Evolutionary conservation across 352 stramenopile genomes (phyloP), one percentile per base, ranked within the genome.

Genomic region (Globisporangium takayamanum): DNA sequence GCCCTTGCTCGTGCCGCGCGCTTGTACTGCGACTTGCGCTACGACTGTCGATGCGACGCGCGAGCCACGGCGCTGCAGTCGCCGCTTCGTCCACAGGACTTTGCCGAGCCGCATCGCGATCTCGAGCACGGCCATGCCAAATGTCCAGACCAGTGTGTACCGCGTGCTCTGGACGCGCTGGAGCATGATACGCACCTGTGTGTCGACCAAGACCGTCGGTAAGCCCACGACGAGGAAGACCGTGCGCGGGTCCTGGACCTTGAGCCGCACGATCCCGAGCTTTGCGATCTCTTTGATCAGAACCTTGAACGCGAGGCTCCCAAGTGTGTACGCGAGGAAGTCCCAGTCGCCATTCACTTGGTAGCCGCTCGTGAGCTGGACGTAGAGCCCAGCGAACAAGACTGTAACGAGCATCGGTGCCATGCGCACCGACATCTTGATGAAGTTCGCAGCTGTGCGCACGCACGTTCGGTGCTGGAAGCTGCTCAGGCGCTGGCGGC

Each of bases 141-240:
- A 57, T 1, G 62, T 65, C 37, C 67, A 72, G 11, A 36, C 51
- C 0, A 69, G 57, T n/a, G 67, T 67, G 37, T 73, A 58, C 12
- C 52, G 37, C 16, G 59, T 64, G 18, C 64, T 70, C 25, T 67
- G 50, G 22, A 62, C 62, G 2, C 69, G 64, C 22, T 75, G 56
- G 33, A 84, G 33, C 15, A 73, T 54, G 7, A 84, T 67, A 44
- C 72, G 67, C 4, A 73, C 48, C 50, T 84, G 72, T 5, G 71
- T 80, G 57, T 84, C 69, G 44, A 84, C 73, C 33, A 84, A 45
- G 18, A 78, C 69, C 3, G 71, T 79, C 8, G 74, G 71, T 0
- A 80, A 36, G 5, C 53, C 74, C 0, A 78, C 64, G 1, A 64
- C 46, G 14, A 75, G 57, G 30, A 69, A 75, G 66, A 80, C 73